Evolutionary conservation across 2,329 filamentous ascomycete species (phyloP), one percentile per base, ranked within the genome.

Genomic region (Neofusicoccum umdonicola): DNA sequence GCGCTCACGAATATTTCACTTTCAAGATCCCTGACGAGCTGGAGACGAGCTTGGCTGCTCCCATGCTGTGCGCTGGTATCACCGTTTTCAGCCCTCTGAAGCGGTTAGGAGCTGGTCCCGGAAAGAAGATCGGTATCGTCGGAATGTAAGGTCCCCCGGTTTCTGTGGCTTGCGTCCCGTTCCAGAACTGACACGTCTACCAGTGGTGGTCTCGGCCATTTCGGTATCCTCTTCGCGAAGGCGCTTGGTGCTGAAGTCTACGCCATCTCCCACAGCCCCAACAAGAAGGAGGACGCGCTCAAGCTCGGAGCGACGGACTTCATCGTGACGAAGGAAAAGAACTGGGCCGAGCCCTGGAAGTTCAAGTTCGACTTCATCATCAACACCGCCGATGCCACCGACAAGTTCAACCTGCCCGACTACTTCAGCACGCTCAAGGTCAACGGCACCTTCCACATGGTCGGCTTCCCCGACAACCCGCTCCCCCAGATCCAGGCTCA

Each of bases 21-120:
- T 87, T 87, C 78, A 89, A 90, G 72, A 93, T 96, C 68, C 92
- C 92, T 41, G 90, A 93, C 37, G 86, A 82, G 61, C 84, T 96
- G 51, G 76, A 82, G 68, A 81, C 76, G 65, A 75, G 75, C 27
- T 78, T 88, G 58, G 90, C 88, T 1, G 92, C 91, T 1, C 90
- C 90, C 9, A 92, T 93, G 90, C 84, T 95, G 69, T 96, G 92
- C 77, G 92, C 91, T 45, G 92, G 92, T 68, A 83, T 96, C 69
- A 96, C 92, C 3, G 87, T 88, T 66, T 96, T 88, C 80, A 90
- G 86, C 66, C 92, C 92, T 1, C 83, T 96, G 13, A 88, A 91
- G 68, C 85, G 91, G 56, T 88, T 93, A 72, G 90, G 90, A 22
- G 84, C 85, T 66, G 90, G 90, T 0, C 90, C 90, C 0, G 91